phyloP scores from a whole-genome alignment of 2,329 filamentous ascomycete species.

The Fusarium sp. region DNA sequence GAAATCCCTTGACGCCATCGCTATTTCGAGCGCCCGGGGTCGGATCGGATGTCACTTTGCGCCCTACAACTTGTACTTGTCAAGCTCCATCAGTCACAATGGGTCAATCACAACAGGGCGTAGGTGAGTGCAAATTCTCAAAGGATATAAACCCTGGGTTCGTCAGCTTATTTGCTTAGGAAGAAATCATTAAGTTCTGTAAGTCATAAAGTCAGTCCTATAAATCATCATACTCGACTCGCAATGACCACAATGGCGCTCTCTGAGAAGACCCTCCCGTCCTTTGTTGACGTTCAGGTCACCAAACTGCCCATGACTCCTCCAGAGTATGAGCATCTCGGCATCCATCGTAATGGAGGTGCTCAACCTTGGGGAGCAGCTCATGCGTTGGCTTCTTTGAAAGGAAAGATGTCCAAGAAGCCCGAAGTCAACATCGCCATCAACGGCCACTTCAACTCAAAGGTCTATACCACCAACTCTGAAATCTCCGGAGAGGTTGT shows the following conservation, averaged over 20 bases:
- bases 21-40: conserved; percentile 16
- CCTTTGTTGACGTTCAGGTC: conserved; percentile 31
- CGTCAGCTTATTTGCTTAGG: background rate
- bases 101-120: conserved; percentile 42
- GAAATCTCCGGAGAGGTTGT: conserved; percentile 41
- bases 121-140: background rate
- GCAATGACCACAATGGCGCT: conserved; percentile 19
- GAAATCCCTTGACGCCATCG: conserved; percentile 2
- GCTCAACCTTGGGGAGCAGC: conserved; percentile 31
- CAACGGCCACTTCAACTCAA: conserved; percentile 44
- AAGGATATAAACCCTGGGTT: conserved; percentile 11
- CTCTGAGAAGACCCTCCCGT: conserved; percentile 17
- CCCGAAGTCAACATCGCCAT: conserved; percentile 30
- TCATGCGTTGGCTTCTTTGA: conserved; percentile 23
- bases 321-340: conserved; percentile 37
- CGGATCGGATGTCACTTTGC: conserved; percentile 32
- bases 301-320: conserved; percentile 27
- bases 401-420: conserved; percentile 22
- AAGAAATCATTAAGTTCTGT: no score
- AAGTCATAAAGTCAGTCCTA: no score
- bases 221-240: background rate
- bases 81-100: conserved; percentile 34
- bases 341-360: conserved; percentile 23
- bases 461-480: conserved; percentile 45
- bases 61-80: conserved; percentile 45